Conservation (phyloP, 1,284 basidiomycete genomes). For the Cerrena zonata region DNA sequence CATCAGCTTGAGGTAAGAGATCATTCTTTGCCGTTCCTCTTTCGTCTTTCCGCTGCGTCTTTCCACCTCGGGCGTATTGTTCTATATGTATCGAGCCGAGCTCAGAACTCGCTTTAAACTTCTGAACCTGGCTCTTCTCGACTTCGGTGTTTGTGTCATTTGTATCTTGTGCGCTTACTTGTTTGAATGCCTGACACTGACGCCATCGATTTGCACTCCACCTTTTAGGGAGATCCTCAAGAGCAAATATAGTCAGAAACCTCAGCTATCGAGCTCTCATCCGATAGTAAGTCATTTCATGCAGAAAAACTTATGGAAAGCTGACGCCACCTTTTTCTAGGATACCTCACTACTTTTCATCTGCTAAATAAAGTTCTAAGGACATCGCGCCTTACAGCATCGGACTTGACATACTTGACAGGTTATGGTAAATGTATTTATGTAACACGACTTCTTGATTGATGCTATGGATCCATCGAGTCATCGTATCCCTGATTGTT, state of each 20-base stretch:
- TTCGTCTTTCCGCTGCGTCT: neutral
- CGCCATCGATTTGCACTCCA: neutral
- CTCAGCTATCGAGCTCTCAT: conserved; percentile 71
- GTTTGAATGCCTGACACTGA: neutral
- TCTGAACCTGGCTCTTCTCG: neutral
- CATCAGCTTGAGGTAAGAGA: conserved; percentile 59
- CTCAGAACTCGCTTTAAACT: neutral
- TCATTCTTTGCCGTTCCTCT: too few species aligned
- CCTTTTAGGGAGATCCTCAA: conserved; percentile 49
- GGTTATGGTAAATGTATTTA: too few species aligned
- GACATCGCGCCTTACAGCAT: too few species aligned
- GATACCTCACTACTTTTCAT: conserved; percentile 41
- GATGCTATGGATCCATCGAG: too few species aligned
- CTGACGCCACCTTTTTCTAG: conserved; percentile 3
- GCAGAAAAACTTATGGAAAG: neutral
- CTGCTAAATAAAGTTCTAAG: conserved; percentile 37
- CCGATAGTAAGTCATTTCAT: conserved; percentile 52
- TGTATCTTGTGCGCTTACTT: neutral
- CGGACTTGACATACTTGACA: too few species aligned
- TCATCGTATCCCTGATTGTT: too few species aligned
- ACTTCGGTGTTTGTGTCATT: neutral
- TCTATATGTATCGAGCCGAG: neutral
- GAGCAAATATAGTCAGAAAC: conserved; percentile 79
- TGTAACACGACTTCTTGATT: too few species aligned
- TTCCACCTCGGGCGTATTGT: neutral